phyloP scores from a whole-genome alignment of 768 basidiomycete species.

The Tricholoma hemisulphureum region DNA sequence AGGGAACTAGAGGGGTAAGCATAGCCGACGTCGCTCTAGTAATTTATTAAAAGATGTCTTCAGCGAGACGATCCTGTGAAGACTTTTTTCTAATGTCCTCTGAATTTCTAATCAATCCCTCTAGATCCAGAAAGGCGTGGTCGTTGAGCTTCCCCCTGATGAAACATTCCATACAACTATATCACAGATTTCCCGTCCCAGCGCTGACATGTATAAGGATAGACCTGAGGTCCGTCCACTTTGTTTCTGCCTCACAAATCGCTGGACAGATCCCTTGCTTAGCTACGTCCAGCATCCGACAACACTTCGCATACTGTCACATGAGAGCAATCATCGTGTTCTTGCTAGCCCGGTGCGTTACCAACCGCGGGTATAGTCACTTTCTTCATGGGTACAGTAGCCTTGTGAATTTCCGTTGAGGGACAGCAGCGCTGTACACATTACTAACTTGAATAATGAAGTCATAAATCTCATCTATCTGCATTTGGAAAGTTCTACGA shows the following conservation, averaged over 20 bases:
- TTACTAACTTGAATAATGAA: too few relatives aligned
- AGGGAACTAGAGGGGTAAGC: background rate
- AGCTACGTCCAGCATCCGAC: background rate
- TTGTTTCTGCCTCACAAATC: background rate
- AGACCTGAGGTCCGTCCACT: background rate
- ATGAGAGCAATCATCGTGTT: too few relatives aligned
- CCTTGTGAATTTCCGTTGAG: too few relatives aligned
- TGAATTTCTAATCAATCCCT: background rate
- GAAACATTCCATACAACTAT: background rate
- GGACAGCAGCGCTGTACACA: too few relatives aligned
- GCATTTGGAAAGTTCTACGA: too few relatives aligned
- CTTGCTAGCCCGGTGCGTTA: too few relatives aligned
- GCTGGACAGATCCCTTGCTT: background rate
- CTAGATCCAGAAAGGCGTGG: conserved; percentile 1
- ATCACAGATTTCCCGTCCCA: background rate
- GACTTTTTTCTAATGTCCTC: background rate
- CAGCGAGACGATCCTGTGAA: background rate
- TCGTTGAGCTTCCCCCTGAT: background rate
- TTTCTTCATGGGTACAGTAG: too few relatives aligned
- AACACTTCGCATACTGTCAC: background rate
- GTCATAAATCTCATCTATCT: too few relatives aligned
- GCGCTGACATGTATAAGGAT: background rate
- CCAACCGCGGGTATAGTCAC: too few relatives aligned
- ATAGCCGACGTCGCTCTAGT: background rate
- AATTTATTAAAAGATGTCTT: background rate